Evolutionary conservation across 768 basidiomycete genomes (phyloP).

Genomic region (Boletus vermiculosoides): DNA sequence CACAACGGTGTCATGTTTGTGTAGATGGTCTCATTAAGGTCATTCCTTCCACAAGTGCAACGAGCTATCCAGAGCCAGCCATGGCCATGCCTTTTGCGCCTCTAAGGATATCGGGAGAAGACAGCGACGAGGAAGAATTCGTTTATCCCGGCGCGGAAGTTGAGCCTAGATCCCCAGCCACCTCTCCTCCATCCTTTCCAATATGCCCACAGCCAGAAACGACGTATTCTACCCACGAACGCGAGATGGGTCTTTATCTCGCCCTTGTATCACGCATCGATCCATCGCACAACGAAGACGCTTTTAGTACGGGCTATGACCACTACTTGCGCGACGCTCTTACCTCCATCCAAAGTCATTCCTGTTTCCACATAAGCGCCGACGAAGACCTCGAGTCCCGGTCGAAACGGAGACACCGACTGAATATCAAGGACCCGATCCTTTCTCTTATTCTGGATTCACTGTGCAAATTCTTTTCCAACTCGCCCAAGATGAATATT

Average conservation of each 20-base stretch:
- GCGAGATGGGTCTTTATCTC: conserved; percentile 80
- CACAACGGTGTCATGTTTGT: conserved; percentile 62
- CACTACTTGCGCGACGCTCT: conserved; percentile 81
- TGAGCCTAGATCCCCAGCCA: conserved; percentile 15
- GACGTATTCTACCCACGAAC: conserved; percentile 77
- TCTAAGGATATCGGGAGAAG: conserved; percentile 32
- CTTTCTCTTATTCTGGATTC: conserved; percentile 68
- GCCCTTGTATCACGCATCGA: conserved; percentile 76
- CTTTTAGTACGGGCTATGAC: conserved; percentile 83
- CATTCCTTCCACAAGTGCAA: conserved; percentile 67
- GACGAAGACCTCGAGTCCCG: conserved; percentile 41
- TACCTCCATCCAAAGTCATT: conserved; percentile 61
- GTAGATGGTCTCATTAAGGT: conserved; percentile 70
- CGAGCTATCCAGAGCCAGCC: conserved; percentile 66
- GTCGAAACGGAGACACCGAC: conserved; percentile 60
- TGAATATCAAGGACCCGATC: conserved; percentile 77
- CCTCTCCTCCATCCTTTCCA: conserved; percentile 26
- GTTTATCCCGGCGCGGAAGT: conserved; percentile 38
- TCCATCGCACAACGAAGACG: conserved; percentile 63
- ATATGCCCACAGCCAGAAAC: conserved; percentile 64
- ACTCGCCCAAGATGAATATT: conserved; percentile 84
- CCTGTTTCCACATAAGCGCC: conserved; percentile 49
- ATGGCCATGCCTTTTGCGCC: conserved; percentile 31
- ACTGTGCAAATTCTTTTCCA: conserved; percentile 77
- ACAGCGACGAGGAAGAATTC: conserved; percentile 53